Conservation (phyloP, 306 rosid genomes). For the Citrullus amarus region DNA sequence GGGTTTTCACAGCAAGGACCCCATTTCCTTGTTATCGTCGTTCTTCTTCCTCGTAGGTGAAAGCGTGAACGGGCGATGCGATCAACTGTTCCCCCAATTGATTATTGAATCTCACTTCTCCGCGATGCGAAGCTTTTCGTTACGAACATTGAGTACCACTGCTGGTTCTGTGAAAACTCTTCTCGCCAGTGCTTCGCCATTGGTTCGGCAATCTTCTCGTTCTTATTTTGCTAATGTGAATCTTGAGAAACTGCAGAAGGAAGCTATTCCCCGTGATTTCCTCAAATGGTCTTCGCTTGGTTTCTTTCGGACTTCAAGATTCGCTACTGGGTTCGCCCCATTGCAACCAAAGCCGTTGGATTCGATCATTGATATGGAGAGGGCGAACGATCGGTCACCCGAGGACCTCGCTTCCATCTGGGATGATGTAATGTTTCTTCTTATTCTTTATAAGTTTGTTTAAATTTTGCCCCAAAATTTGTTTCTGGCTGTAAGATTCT, state of each 20-base stretch:
- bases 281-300: slow-evolving; percentile 75
- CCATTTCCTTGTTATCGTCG: not conserved
- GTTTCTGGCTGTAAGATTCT: not conserved
- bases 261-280: slow-evolving; percentile 31
- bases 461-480: not conserved
- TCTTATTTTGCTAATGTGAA: slow-evolving; percentile 12
- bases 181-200: not conserved
- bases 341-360: slow-evolving; percentile 65
- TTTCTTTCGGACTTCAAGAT: slow-evolving; percentile 45
- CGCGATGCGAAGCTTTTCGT: slow-evolving; percentile 30
- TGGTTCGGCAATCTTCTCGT: slow-evolving; percentile 16
- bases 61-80: not conserved
- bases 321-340: slow-evolving; percentile 74
- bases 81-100: not conserved
- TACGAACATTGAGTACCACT: not conserved
- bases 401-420: slow-evolving; percentile 69
- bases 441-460: not conserved
- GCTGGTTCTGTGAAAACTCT: not conserved
- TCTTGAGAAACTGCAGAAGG: slow-evolving; percentile 21
- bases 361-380: slow-evolving; percentile 58
- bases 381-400: slow-evolving; percentile 54
- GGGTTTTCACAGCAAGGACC: not conserved
- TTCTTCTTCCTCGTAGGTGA: too few species aligned
- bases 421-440: slow-evolving; percentile 67
- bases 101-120: not conserved